A percentile compares a stretch with the other conserved stretches of the same genome.
Conservation (phyloP, 768 basidiomycete genomes). For the Boletus reticuloceps region DNA sequence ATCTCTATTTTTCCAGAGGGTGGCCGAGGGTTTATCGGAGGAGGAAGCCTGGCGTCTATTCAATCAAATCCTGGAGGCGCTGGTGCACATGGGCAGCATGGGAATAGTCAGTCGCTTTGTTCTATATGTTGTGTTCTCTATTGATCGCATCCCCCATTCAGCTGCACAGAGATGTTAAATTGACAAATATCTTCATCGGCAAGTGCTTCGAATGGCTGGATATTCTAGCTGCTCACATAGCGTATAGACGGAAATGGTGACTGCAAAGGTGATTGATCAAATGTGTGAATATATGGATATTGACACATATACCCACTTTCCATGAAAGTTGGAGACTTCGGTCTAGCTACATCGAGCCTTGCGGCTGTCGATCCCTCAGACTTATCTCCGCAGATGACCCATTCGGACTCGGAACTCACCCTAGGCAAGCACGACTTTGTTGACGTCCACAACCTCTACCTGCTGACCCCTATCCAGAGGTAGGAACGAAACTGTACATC, state of each 20-base stretch:
- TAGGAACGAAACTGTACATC: slow-evolving; percentile 89
- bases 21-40: slow-evolving; percentile 78
- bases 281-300: neutral
- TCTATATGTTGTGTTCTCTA: neutral
- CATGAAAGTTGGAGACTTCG: slow-evolving; percentile 82
- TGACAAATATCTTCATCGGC: slow-evolving; percentile 95
- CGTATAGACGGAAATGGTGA: slow-evolving; percentile 72
- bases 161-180: slow-evolving; percentile 87
- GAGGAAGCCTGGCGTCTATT: slow-evolving; percentile 90
- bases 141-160: slow-evolving; percentile 26
- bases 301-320: neutral
- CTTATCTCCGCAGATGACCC: slow-evolving; percentile 44
- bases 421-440: slow-evolving; percentile 44
- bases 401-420: slow-evolving; percentile 68
- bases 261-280: slow-evolving; percentile 57
- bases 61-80: slow-evolving; percentile 84
- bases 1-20: slow-evolving; percentile 42
- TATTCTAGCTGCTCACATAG: neutral
- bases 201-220: slow-evolving; percentile 10
- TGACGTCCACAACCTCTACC: neutral
- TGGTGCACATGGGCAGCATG: slow-evolving; percentile 84
- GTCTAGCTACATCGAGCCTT: slow-evolving; percentile 80
- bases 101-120: slow-evolving; percentile 64
- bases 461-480: slow-evolving; percentile 47
- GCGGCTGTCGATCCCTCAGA: slow-evolving; percentile 77